Percentiles rank a stretch among this genome's conserved stretches.
phyloP scores from a whole-genome alignment of 73 alveolate species.

The Strombidium stylifer region DNA sequence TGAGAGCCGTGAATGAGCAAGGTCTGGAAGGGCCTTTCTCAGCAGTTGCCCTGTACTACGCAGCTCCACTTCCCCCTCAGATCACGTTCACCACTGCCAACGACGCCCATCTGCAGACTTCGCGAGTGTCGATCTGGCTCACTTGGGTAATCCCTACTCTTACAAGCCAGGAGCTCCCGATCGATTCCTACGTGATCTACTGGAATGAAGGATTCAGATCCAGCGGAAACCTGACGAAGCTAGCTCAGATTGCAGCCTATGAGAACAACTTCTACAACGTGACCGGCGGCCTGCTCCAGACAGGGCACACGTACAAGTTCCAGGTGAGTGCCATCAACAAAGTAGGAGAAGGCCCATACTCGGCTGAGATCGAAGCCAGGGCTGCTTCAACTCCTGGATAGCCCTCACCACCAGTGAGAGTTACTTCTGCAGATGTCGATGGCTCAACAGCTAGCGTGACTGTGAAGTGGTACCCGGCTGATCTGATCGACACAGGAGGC shows the following conservation, averaged over 20 bases:
- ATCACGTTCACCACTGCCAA: slow-evolving; percentile 30
- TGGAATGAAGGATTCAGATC: slow-evolving; percentile 57
- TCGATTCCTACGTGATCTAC: slow-evolving; percentile 29
- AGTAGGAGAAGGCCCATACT: slow-evolving; percentile 49
- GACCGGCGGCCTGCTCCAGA: slow-evolving; percentile 6
- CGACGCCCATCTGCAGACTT: slow-evolving; percentile 7
- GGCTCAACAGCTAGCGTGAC: slow-evolving; percentile 25
- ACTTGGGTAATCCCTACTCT: slow-evolving; percentile 45
- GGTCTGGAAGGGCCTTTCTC: slow-evolving; percentile 24
- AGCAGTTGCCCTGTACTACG: slow-evolving; percentile 23
- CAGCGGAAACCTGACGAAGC: slow-evolving; percentile 8
- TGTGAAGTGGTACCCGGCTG: slow-evolving; percentile 55
- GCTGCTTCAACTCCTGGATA: slow-evolving; percentile 45
- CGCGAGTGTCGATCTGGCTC: slow-evolving; percentile 8
- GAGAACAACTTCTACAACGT: slow-evolving; percentile 28
- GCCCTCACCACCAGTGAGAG: slow-evolving; percentile 28
- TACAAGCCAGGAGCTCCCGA: slow-evolving; percentile 13
- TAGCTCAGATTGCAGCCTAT: slow-evolving; percentile 12
- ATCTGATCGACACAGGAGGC: slow-evolving; percentile 52
- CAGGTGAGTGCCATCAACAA: slow-evolving; percentile 54
- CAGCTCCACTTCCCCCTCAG: slow-evolving; percentile 41
- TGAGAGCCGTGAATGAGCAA: slow-evolving; percentile 35
- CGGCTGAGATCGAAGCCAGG: slow-evolving; percentile 24
- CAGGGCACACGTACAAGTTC: slow-evolving; percentile 56
- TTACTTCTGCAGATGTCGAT: slow-evolving; percentile 17